Percentiles rank a stretch among this genome's conserved stretches.
Evolutionary conservation across 495 filamentous ascomycete species (phyloP).

Genomic region (Aspergillus taichungensis): DNA sequence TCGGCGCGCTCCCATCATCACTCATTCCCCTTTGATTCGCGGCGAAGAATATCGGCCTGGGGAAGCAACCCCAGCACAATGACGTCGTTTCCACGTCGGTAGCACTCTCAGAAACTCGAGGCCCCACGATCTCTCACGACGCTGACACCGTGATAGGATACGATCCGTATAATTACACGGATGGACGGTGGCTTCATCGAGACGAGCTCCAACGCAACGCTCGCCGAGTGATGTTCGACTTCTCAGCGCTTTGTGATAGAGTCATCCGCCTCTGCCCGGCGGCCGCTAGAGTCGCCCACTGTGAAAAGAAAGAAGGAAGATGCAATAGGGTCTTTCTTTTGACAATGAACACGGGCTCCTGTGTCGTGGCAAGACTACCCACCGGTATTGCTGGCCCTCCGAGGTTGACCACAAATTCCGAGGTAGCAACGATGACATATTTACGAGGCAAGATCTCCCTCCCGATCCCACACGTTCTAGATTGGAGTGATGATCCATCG

Average conservation of each 20-base stretch:
- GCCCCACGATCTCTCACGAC: neutral
- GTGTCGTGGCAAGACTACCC: slow-evolving; percentile 32
- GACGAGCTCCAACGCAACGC: slow-evolving; percentile 30
- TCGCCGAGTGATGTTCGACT: slow-evolving; percentile 31
- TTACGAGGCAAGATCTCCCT: slow-evolving; percentile 24
- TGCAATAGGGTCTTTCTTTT: slow-evolving; percentile 37
- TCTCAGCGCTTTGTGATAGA: slow-evolving; percentile 25
- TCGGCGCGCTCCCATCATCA: too few species aligned
- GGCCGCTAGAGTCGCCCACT: slow-evolving; percentile 16
- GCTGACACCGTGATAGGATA: slow-evolving; percentile 8
- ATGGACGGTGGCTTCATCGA: slow-evolving; percentile 34
- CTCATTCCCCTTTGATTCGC: too few species aligned
- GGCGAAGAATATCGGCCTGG: too few species aligned
- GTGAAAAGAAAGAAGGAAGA: slow-evolving; percentile 34
- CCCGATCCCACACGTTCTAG: slow-evolving; percentile 32
- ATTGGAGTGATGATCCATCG: slow-evolving; percentile 31
- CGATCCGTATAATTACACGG: slow-evolving; percentile 30
- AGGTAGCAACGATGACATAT: slow-evolving; percentile 40
- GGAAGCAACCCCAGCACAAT: too few species aligned
- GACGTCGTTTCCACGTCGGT: too few species aligned
- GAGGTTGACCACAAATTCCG: slow-evolving; percentile 31
- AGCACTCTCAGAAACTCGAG: too few species aligned
- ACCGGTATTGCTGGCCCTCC: slow-evolving; percentile 28
- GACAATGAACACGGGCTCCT: slow-evolving; percentile 21
- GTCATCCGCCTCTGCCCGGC: slow-evolving; percentile 19